Conservation (phyloP, 192 early-diverging fungal species). For the Backusella parvicylindrica region DNA sequence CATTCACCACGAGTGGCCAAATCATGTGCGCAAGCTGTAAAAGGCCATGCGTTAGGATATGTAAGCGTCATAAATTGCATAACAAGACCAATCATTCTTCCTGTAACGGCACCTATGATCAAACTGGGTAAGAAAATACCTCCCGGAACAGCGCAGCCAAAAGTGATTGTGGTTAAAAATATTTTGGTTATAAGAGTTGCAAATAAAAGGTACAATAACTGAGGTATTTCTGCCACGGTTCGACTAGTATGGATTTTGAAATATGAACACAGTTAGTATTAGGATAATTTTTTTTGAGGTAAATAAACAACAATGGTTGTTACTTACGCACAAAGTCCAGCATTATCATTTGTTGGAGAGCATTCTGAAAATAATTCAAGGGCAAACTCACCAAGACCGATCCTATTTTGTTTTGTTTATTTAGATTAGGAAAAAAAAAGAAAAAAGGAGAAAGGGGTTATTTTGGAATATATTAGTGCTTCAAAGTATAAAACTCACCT, state of each 20-base stretch:
- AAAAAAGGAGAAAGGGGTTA: background rate
- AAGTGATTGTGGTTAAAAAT: slow-evolving; percentile 62
- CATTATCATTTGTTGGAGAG: slow-evolving; percentile 45
- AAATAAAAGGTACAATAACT: slow-evolving; percentile 50
- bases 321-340: slow-evolving; percentile 54
- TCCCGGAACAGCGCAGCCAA: slow-evolving; percentile 73
- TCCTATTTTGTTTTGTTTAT: slow-evolving; percentile 37
- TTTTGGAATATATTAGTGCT: background rate
- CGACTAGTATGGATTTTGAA: background rate
- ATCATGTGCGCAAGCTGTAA: slow-evolving; percentile 74
- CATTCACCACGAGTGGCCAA: slow-evolving; percentile 53
- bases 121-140: slow-evolving; percentile 93
- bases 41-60: slow-evolving; percentile 63
- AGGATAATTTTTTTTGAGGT: too few species aligned
- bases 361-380: slow-evolving; percentile 90
- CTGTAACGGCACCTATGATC: slow-evolving; percentile 90
- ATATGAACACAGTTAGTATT: background rate
- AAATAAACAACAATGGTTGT: background rate
- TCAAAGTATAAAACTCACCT: slow-evolving; percentile 40
- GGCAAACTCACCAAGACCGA: slow-evolving; percentile 79
- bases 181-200: slow-evolving; percentile 59
- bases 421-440: background rate
- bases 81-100: slow-evolving; percentile 81
- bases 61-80: slow-evolving; percentile 59
- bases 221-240: slow-evolving; percentile 36